Percentiles rank a stretch among this genome's conserved stretches.
Conservation (phyloP, 768 basidiomycete species). For the Mycena amicta region DNA sequence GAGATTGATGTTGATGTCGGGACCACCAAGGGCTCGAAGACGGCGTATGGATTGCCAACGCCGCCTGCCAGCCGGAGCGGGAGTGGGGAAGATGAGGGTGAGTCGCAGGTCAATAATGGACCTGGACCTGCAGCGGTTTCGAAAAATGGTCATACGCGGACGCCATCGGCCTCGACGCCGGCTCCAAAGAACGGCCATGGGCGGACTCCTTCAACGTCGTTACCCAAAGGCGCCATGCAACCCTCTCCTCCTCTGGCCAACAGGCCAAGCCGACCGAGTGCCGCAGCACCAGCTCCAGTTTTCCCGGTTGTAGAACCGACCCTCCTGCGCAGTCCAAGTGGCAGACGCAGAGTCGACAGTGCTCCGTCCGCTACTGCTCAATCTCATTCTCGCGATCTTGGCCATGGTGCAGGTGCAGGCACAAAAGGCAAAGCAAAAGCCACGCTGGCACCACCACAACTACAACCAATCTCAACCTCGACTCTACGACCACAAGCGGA, state of each 20-base stretch:
- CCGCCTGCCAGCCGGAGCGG: conserved; percentile 21
- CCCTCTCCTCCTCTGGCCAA: not conserved
- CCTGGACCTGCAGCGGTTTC: no score
- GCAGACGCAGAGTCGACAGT: not conserved
- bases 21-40: not conserved
- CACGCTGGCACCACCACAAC: not conserved
- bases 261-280: not conserved
- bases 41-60: conserved; percentile 17
- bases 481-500: not conserved
- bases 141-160: not conserved
- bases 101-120: no score
- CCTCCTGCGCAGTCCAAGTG: not conserved
- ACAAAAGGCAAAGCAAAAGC: not conserved
- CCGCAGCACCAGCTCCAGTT: not conserved
- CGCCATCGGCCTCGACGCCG: not conserved
- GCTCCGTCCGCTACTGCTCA: no score
- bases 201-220: not conserved
- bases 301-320: not conserved
- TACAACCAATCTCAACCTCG: not conserved
- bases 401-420: not conserved
- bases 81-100: conserved; percentile 15
- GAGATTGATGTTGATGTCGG: not conserved
- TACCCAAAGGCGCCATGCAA: not conserved
- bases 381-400: no score
- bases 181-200: not conserved